Evolutionary conservation across 1,284 basidiomycete species (phyloP).

Genomic region (Dichomitus squalens): DNA sequence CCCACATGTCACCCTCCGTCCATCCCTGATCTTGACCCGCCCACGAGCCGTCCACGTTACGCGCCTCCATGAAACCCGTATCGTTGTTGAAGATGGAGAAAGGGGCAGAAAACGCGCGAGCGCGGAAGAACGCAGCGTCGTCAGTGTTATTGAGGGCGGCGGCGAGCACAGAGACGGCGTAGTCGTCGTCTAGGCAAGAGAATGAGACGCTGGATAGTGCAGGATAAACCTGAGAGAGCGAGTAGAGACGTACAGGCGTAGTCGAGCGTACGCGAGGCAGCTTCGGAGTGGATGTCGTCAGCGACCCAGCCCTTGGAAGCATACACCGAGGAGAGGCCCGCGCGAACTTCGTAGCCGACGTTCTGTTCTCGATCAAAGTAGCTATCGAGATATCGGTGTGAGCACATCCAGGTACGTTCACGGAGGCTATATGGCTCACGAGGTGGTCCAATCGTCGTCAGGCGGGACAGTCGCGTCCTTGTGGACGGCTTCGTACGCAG

Average conservation of each 20-base stretch:
- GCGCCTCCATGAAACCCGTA: constrained; percentile 83
- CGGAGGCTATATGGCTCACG: constrained; percentile 37
- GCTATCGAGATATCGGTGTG: constrained; percentile 33
- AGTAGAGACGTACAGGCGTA: constrained; percentile 63
- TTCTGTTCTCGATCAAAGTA: constrained; percentile 76
- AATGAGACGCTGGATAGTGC: neutral
- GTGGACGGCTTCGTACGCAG: constrained; percentile 75
- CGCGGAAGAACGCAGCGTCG: constrained; percentile 53
- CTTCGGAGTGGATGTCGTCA: constrained; percentile 78
- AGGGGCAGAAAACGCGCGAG: constrained; percentile 57
- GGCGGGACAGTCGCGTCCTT: constrained; percentile 79
- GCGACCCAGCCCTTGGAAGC: constrained; percentile 76
- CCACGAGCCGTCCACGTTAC: constrained; percentile 69
- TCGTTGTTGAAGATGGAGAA: constrained; percentile 72
- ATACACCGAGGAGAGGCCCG: constrained; percentile 74
- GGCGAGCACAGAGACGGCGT: constrained; percentile 69
- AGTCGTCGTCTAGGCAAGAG: constrained; percentile 72
- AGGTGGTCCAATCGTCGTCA: constrained; percentile 56
- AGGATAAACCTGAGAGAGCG: neutral
- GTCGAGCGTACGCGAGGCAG: constrained; percentile 76
- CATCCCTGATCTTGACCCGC: constrained; percentile 73
- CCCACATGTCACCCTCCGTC: constrained; percentile 88
- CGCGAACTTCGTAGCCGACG: constrained; percentile 82
- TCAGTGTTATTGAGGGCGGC: constrained; percentile 48
- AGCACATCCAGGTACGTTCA: neutral